These are phyloP conservation scores for Oryza nivara DNA, from an alignment of 176 grass and related monocot genomes.

Conservation along the genomic window DNA sequence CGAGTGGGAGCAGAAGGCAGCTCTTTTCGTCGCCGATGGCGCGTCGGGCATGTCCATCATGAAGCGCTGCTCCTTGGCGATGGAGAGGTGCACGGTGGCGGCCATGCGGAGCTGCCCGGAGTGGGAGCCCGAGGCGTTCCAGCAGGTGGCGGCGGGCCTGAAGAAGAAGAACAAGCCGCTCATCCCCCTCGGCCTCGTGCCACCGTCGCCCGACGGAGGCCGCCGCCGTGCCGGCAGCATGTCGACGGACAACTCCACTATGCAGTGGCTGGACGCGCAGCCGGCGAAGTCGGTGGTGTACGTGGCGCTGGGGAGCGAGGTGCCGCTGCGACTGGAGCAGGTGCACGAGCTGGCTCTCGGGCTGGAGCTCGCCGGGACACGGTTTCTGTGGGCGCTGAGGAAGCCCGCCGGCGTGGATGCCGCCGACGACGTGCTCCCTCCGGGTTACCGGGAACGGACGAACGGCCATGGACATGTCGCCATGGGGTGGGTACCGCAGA, in stretches of 20 bases:
- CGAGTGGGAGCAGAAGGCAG: neutral
- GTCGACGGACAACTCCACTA: neutral
- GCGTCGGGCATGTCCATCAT: neutral
- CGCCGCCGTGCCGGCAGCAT: neutral
- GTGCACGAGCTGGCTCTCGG: constrained; percentile 10
- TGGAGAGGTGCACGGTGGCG: neutral
- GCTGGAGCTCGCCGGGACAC: constrained; percentile 9
- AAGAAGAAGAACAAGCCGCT: neutral
- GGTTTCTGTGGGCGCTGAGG: constrained; percentile 20
- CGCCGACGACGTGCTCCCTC: neutral
- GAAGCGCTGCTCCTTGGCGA: neutral
- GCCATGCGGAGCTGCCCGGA: constrained; percentile 16
- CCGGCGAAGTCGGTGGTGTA: no score
- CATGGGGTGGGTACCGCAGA: neutral
- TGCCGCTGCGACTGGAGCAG: neutral
- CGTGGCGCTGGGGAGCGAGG: no score
- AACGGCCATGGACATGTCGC: neutral
- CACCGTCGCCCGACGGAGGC: neutral
- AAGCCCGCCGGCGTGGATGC: neutral
- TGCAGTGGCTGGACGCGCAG: neutral
- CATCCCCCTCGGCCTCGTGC: neutral
- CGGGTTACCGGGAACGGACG: neutral
- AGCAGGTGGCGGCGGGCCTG: neutral
- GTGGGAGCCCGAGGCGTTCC: neutral
- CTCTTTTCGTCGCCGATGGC: neutral